Base-by-base conservation (phyloP, 768 basidiomycete species). In the Boletus sensibilis region DNA sequence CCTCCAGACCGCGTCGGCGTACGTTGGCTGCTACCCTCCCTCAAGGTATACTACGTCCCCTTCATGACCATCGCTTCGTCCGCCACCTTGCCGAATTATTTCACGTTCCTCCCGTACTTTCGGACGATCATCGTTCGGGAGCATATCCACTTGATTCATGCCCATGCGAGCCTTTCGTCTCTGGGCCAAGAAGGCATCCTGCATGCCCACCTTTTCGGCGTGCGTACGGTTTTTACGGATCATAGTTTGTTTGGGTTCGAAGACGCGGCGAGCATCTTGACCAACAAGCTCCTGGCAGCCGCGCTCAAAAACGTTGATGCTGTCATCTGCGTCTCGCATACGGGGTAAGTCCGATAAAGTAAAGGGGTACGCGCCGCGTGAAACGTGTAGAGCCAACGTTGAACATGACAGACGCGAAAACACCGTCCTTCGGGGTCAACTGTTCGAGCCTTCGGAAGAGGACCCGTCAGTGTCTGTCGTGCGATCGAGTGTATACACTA, bases 211-310 rank as follows among this genome's bases (percentile, higher is more conserved):
- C 76, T 92, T 20, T 81, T 98, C 75, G 88, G 90, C 12, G 79
- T 98, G 13, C 85, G 90, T 39, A 94, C 93, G 0, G 90, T 98
- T 11, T 96, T 98, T 70, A 98, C 97, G 0, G 97, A 99, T 71
- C 96, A 99, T 64, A 94, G 91, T 65, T 73, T 99, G 27, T 98
- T 98, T 63, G 96, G 94, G 2, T 94, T 99, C 66, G 95, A 92
- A 33, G 95, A 98, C 67, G 95, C 97, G 16, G 95, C 94, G 1
- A 94, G 95, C 62, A 96, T 99, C 39, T 77, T 98, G 60, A 98
- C 97, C 6, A 99, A 99, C 76, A 99, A 99, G 71, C 81, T 99
- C 34, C 77, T 98, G 39, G 89, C 84, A 12, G 94, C 84, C 5
- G 87, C 90, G 2, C 75, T 99, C 66, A 83, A 86, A 57, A 94